A percentile compares a stretch with the other conserved stretches of the same genome.
Evolutionary conservation across 1,284 basidiomycete species (phyloP).

Genomic region (Moesziomyces parantarcticus): DNA sequence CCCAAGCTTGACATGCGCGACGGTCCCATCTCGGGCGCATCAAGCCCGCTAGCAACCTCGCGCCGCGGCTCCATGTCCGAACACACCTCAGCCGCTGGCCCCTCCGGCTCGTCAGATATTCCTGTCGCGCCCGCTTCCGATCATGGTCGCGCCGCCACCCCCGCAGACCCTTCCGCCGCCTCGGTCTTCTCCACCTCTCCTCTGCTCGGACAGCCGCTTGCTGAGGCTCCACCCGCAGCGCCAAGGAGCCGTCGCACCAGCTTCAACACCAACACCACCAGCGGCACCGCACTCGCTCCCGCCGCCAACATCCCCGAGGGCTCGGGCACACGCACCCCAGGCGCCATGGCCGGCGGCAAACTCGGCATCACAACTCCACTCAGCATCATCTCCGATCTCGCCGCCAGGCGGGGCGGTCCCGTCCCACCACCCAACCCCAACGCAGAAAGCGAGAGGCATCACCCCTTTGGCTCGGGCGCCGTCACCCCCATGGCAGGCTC

Average conservation of each 20-base stretch:
- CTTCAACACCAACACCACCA: conserved; percentile 43
- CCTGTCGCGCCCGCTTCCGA: conserved; percentile 54
- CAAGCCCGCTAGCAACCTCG: conserved; percentile 40
- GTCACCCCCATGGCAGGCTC: conserved; percentile 58
- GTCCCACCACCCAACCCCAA: conserved; percentile 31
- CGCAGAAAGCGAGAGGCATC: conserved; percentile 52
- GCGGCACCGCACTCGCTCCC: conserved; percentile 35
- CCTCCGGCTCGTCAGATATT: conserved; percentile 30
- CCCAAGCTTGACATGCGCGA: conserved; percentile 43
- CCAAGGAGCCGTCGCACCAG: conserved; percentile 45
- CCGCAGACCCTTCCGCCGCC: conserved; percentile 10
- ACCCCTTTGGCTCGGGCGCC: conserved; percentile 62
- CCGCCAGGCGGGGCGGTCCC: conserved; percentile 55
- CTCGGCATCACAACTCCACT: conserved; percentile 56
- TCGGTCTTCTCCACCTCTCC: conserved; percentile 29
- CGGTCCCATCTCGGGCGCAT: conserved; percentile 30
- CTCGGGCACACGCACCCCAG: conserved; percentile 48
- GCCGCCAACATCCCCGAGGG: conserved; percentile 31
- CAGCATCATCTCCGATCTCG: conserved; percentile 67
- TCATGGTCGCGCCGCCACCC: conserved; percentile 41
- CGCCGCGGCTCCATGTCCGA: conserved; percentile 39
- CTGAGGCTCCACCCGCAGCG: conserved; percentile 7
- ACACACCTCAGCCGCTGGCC: conserved; percentile 7
- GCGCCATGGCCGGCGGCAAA: conserved; percentile 50
- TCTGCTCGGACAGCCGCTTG: conserved; percentile 12